Evolutionary conservation across 2,329 filamentous ascomycete genomes (phyloP), one percentile per base, ranked within the genome.

Genomic region (Penicillium corylophilum): DNA sequence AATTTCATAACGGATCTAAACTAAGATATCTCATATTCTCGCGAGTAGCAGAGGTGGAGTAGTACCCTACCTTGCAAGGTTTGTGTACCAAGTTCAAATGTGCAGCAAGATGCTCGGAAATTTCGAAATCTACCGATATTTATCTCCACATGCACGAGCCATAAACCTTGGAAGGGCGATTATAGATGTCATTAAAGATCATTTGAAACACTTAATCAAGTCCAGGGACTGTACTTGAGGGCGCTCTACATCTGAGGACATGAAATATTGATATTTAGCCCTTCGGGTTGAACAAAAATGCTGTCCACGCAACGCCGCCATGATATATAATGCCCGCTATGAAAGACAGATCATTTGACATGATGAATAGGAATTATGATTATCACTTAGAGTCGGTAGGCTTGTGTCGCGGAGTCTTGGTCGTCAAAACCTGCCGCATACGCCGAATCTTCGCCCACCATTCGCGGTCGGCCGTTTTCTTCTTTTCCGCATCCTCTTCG

Each of bases 401-500:
- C 33, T 65, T 68, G 64, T 80, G 85, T 66, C 77, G 83, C 8
- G 77, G 74, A 1, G 78, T 79, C 68, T 88, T 89, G 5, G 82
- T 78, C 55, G 87, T 84, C 63, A 90, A 84, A 42, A 88, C 71
- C 64, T 85, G 88, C 77, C 88, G 88, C 51, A 90, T 85, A 51
- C 82, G 81, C 62, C 85, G 80, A 56, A 90, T 71, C 59, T 85
- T 80, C n/a, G 85, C 82, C 86, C 86, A 89, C 57, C 87, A 79
- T 70, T 88, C 85, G 68, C 87, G 87, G 54, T 90, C 87, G 65
- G 87, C 87, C 15, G 77, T 78, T 38, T 80, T 82, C 35, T 74
- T 76, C 4, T 72, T 72, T 46, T 71, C 75, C 26, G 70, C 66
- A 16, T 74, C 72, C 43, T 65, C 71, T 45, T 71, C 70, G 23